These are phyloP conservation scores for Sideroxylon spinosum DNA, from an alignment of 179 eudicot genomes.

Conservation along the genomic window DNA sequence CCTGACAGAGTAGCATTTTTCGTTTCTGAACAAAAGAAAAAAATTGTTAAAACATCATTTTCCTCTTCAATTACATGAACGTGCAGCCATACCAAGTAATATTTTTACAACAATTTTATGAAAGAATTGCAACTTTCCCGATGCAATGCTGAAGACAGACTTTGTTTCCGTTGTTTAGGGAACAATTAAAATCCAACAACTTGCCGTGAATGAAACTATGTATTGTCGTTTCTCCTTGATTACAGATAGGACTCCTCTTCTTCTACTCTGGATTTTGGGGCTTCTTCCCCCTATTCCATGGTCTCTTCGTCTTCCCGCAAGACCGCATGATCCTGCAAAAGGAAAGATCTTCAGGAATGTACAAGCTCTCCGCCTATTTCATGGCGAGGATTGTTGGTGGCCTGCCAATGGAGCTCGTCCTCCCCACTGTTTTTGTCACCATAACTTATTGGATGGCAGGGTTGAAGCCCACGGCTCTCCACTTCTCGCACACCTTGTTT, in stretches of 20 bases:
- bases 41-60: too few relatives aligned
- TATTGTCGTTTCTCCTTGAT: too few relatives aligned
- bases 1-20: too few relatives aligned
- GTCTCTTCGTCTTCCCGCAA: conserved; percentile 76
- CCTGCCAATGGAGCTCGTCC: conserved; percentile 70
- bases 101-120: too few relatives aligned
- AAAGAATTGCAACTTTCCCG: too few relatives aligned
- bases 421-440: conserved; percentile 51
- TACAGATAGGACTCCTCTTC: conserved; percentile 78
- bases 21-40: too few relatives aligned
- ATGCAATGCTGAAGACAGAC: too few relatives aligned
- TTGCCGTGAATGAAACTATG: too few relatives aligned
- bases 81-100: too few relatives aligned
- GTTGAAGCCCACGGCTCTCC: conserved; percentile 32
- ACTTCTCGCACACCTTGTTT: conserved; percentile 45
- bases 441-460: conserved; percentile 78
- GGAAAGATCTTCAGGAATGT: conserved; percentile 78
- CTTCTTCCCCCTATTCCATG: conserved; percentile 61
- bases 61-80: too few relatives aligned
- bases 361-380: conserved; percentile 69
- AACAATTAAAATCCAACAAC: too few relatives aligned
- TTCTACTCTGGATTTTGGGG: conserved; percentile 74
- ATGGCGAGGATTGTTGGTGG: conserved; percentile 48
- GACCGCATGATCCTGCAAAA: conserved; percentile 57
- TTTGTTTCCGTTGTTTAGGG: too few relatives aligned